Evolutionary conservation across 352 stramenopile genomes (phyloP).

Genomic region (Thalassiosira hispida): DNA sequence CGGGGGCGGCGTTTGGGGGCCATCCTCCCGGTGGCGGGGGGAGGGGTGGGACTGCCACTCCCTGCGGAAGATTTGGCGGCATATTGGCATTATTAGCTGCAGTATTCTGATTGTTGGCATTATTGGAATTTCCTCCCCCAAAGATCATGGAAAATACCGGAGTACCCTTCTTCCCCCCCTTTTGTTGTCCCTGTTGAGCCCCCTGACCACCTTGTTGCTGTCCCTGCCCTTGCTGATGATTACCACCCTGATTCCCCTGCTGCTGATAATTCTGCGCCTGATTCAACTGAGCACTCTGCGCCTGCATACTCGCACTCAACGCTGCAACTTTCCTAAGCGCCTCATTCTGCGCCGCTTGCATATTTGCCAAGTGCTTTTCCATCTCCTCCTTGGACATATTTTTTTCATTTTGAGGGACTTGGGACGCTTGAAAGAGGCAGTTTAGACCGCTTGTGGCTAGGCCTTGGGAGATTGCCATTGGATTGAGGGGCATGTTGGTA

Average conservation of each 20-base stretch:
- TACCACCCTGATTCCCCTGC: no score
- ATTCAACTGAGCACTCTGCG: neutral
- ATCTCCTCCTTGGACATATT: slow-evolving; percentile 9
- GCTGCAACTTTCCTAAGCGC: slow-evolving; percentile 4
- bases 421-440: neutral
- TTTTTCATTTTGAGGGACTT: neutral
- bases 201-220: slow-evolving; percentile 2
- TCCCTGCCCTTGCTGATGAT: neutral
- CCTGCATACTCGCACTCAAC: neutral
- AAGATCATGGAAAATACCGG: slow-evolving; percentile 52
- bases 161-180: neutral
- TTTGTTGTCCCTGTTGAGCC: neutral
- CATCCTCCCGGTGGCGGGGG: slow-evolving; percentile 47
- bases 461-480: no score
- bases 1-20: slow-evolving; percentile 20
- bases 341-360: slow-evolving; percentile 12
- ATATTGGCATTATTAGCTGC: neutral
- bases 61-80: neutral
- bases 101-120: neutral
- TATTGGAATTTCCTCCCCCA: slow-evolving; percentile 12
- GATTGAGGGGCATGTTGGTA: no score
- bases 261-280: neutral
- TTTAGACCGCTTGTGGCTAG: no score
- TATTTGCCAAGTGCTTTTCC: neutral
- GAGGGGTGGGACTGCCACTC: slow-evolving; percentile 30